Conservation (phyloP, 495 filamentous ascomycete species). For the Xylaria telfairii region DNA sequence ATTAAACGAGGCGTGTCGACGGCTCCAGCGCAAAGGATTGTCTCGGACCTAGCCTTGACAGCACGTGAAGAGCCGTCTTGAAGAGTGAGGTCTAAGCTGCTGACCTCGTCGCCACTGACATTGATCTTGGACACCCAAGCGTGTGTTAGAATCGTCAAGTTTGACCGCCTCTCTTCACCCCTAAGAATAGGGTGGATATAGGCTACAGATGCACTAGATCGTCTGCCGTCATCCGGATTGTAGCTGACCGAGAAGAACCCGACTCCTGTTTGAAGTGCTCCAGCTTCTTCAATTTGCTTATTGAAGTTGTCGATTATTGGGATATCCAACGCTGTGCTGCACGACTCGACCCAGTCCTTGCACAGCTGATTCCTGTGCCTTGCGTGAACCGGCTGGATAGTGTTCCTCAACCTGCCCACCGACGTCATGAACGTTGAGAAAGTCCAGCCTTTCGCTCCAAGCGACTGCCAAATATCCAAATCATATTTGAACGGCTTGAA, state of each 20-base stretch:
- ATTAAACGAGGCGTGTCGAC: conserved; percentile 78
- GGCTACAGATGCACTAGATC: conserved; percentile 81
- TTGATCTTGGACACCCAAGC: conserved; percentile 81
- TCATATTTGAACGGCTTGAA: conserved; percentile 86
- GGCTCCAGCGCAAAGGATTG: conserved; percentile 78
- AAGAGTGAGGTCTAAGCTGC: conserved; percentile 69
- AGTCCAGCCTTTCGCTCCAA: conserved; percentile 76
- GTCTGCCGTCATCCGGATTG: conserved; percentile 78
- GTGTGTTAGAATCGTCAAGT: conserved; percentile 79
- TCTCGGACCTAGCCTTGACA: conserved; percentile 69
- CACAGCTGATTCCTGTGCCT: conserved; percentile 83
- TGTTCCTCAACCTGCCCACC: conserved; percentile 77
- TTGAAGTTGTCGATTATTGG: conserved; percentile 84
- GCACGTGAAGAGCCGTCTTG: conserved; percentile 67
- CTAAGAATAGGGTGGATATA: conserved; percentile 86
- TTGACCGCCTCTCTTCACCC: conserved; percentile 75
- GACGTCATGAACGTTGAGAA: conserved; percentile 79
- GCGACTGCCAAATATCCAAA: conserved; percentile 70
- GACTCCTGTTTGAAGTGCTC: conserved; percentile 71
- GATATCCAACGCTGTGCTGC: conserved; percentile 73
- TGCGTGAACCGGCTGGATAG: conserved; percentile 77
- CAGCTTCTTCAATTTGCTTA: conserved; percentile 70
- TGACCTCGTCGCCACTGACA: conserved; percentile 65
- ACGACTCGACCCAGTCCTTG: conserved; percentile 80
- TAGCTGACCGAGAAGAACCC: conserved; percentile 87